Percentiles rank a stretch among this genome's conserved stretches.
Conservation (phyloP, 163 green algal genomes). For the Coccomyxa subellipsoidea region DNA sequence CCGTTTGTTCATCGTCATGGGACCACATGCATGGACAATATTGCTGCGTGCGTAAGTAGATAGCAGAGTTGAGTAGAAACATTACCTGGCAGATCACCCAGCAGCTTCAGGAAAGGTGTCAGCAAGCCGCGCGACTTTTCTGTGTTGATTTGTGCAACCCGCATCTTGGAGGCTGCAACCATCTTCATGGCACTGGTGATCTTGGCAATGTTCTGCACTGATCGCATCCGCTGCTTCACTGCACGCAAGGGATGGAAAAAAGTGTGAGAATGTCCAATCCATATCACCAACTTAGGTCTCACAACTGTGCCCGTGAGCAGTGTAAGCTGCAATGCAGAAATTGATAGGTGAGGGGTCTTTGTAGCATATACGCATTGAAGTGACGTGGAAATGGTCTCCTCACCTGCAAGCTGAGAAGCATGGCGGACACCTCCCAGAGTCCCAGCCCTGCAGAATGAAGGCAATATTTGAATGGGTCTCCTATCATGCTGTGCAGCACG, state of each 20-base stretch:
- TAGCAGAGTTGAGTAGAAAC: background rate
- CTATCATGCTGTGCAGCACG: no score
- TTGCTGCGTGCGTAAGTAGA: no score
- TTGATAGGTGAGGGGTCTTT: background rate
- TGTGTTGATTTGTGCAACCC: slow-evolving; percentile 78
- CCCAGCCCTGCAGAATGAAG: background rate
- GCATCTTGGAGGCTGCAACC: slow-evolving; percentile 99
- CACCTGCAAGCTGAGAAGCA: slow-evolving; percentile 63
- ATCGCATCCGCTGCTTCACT: slow-evolving; percentile 97
- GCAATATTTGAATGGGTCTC: no score
- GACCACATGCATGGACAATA: no score
- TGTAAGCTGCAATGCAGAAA: background rate
- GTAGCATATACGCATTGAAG: background rate
- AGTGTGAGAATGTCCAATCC: background rate
- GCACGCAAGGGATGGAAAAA: slow-evolving; percentile 16
- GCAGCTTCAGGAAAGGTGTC: slow-evolving; percentile 77
- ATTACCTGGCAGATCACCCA: slow-evolving; percentile 90
- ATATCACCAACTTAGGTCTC: background rate
- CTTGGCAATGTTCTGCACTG: slow-evolving; percentile 98
- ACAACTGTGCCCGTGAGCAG: background rate
- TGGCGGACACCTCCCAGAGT: slow-evolving; percentile 38
- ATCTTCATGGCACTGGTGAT: slow-evolving; percentile 99
- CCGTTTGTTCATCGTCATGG: no score
- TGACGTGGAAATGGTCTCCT: background rate
- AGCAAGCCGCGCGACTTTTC: slow-evolving; percentile 84